Base-by-base conservation (phyloP, 1,139 yeast genomes). In the Hansenula anomala region DNA sequence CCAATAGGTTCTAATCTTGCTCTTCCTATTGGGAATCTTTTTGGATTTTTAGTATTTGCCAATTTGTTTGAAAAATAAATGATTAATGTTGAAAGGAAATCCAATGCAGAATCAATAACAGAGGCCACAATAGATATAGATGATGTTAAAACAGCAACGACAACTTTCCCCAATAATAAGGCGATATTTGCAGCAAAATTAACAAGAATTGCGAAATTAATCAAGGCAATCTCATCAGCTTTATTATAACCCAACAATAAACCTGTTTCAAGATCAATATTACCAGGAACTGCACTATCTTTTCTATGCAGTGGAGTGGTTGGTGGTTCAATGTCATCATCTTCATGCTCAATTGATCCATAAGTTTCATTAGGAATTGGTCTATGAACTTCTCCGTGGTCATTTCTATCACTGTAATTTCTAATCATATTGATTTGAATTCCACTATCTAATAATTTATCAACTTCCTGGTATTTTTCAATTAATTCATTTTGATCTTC, bases 61-160 rank as follows among this genome's bases (percentile, higher is more conserved):
- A 85, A 64, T 43, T 71, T 61, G 46, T 82, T 79, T 38, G 87
- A 77, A 30, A 76, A 58, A 64, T 71, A 84, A 34, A 85, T 84
- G 47, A 85, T 84, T 44, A 82, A 67, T 0, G 94, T 84, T 6
- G 92, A 83, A 41, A 85, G 61, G 41, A 85, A 80, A 55, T 85
- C 95, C 46, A 85, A 69, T 0, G 79, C 66, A 2, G 92, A 82
- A 60, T 85, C 94, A 30, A 85, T 82, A 47, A 85, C 70, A 1
- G 94, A 83, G 0, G 95, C 95, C 36, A 84, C 67, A 37, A 85
- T 77, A 5, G 94, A 82, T 49, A 85, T 73, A 10, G 94, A 85
- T 52, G 68, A 72, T 3, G 92, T 81, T 50, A 79, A 60, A 15
- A 78, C 49, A 1, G 82, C 77, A n/a, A 82, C 89, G 11, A 71